Percentiles rank a stretch among this genome's conserved stretches.
Evolutionary conservation across 208 protist species (phyloP).

Genomic region (Trypanosoma cruzi): DNA sequence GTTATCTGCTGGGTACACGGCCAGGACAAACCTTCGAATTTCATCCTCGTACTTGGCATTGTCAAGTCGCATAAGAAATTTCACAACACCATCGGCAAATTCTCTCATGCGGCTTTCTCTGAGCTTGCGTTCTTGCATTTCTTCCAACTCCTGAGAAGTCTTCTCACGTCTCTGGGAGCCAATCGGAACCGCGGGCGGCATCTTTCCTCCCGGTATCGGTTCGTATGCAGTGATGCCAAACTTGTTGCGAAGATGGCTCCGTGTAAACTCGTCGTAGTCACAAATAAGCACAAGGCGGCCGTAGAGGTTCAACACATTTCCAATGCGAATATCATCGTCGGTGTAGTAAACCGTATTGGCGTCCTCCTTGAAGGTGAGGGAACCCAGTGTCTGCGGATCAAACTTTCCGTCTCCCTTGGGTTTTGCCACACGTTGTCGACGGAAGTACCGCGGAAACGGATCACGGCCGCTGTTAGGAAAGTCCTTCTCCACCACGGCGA

Average conservation of each 20-base stretch:
- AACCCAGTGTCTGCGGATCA: slow-evolving; percentile 91
- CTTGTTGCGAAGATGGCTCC: slow-evolving; percentile 75
- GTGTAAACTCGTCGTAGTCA: slow-evolving; percentile 95
- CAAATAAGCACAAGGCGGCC: slow-evolving; percentile 88
- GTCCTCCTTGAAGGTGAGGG: slow-evolving; percentile 91
- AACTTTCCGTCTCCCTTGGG: slow-evolving; percentile 64
- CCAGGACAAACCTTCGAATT: slow-evolving; percentile 91
- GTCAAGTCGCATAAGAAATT: slow-evolving; percentile 91
- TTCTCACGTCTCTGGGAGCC: slow-evolving; percentile 83
- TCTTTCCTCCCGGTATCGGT: slow-evolving; percentile 60
- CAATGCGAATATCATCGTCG: slow-evolving; percentile 94
- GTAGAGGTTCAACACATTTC: slow-evolving; percentile 89
- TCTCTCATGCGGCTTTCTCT: slow-evolving; percentile 85
- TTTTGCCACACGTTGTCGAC: slow-evolving; percentile 87
- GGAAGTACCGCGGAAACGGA: slow-evolving; percentile 96
- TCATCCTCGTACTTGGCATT: slow-evolving; percentile 81
- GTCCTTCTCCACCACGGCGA: slow-evolving; percentile 95
- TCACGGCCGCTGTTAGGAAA: slow-evolving; percentile 97
- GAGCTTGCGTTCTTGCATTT: slow-evolving; percentile 66
- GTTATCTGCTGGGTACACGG: slow-evolving; percentile 93
- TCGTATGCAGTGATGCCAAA: slow-evolving; percentile 69
- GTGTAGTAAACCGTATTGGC: slow-evolving; percentile 94
- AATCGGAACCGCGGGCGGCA: slow-evolving; percentile 66
- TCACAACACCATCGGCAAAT: slow-evolving; percentile 83
- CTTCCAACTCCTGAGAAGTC: slow-evolving; percentile 85